Base-by-base conservation (phyloP, 2,329 filamentous ascomycete species). In the Fusarium globosum region DNA sequence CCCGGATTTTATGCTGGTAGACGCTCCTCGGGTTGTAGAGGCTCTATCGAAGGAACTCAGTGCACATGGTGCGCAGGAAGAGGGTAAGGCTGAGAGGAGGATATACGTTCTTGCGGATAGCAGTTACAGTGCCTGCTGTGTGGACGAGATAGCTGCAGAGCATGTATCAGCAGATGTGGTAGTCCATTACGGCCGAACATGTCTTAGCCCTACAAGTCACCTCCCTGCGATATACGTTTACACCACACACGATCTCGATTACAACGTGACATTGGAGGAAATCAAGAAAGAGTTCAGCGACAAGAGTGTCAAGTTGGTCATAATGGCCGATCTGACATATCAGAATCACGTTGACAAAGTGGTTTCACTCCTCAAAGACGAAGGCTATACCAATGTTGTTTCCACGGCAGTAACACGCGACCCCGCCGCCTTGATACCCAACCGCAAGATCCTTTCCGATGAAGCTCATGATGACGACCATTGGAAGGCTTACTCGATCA, bases 91-190 rank as follows among this genome's bases (percentile, higher is more conserved):
- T 7, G 69, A 75, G 46, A 74, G 62, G 62, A 80, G 87, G 70
- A 86, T 98, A 59, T 97, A 93, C 77, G 95, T 99, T 68, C 86
- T 99, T 23, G 96, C 93, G 38, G 96, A 99, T 82, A 98, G 96
- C 6, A 98, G 96, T 4, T 99, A 98, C 82, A 97, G 96, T 68
- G 92, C 96, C 1, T 99, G 96, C 83, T 99, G 96, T 79, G 95
- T 98, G 23, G 96, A 99, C 79, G 96, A 99, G 84, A 92, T 98
- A 45, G 96, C 96, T 0, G 96, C 96, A 6, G 95, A 99, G 81
- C 96, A 99, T 81, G 93, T 94, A 21, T 89, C 94, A 77, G 95
- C 96, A 12, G 93, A 98, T 70, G 94, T 95, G 0, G 93, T 98
- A 3, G 92, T 99, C 20, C 96, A 99, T 81, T 99, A 98, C 77